Percentiles rank a stretch among this genome's conserved stretches.
phyloP scores from a whole-genome alignment of 139 green algal genomes.

The Mesotaenium endlicherianum region DNA sequence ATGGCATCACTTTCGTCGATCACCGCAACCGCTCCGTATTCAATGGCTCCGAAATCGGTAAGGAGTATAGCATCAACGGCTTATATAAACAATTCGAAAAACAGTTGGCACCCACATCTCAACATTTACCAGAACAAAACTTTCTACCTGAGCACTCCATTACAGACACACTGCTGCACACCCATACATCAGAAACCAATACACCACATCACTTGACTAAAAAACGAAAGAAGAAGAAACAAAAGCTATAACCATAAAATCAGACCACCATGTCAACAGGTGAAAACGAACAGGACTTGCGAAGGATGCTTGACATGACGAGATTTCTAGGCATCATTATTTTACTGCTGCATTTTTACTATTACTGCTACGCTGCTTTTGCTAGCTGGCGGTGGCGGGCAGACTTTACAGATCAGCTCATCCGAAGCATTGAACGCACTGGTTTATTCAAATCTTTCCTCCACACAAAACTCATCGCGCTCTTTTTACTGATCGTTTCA shows the following conservation, averaged over 20 bases:
- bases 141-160: too few relatives aligned
- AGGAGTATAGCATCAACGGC: not conserved
- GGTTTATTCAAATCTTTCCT: not conserved
- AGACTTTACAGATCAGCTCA: not conserved
- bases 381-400: not conserved
- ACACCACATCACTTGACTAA: too few relatives aligned
- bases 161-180: too few relatives aligned
- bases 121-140: too few relatives aligned
- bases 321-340: not conserved
- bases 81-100: too few relatives aligned
- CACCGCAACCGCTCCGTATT: not conserved
- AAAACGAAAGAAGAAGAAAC: too few relatives aligned
- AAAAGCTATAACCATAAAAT: too few relatives aligned
- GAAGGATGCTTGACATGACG: not conserved
- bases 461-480: not conserved
- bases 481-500: not conserved
- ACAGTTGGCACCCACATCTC: too few relatives aligned
- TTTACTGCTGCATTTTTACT: not conserved
- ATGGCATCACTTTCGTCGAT: not conserved
- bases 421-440: not conserved
- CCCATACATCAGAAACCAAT: too few relatives aligned
- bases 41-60: not conserved
- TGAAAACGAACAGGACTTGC: not conserved
- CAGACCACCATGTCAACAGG: not conserved
- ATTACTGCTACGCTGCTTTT: not conserved